Conservation (phyloP, 345 rosid genomes). For the Corymbia maculata region DNA sequence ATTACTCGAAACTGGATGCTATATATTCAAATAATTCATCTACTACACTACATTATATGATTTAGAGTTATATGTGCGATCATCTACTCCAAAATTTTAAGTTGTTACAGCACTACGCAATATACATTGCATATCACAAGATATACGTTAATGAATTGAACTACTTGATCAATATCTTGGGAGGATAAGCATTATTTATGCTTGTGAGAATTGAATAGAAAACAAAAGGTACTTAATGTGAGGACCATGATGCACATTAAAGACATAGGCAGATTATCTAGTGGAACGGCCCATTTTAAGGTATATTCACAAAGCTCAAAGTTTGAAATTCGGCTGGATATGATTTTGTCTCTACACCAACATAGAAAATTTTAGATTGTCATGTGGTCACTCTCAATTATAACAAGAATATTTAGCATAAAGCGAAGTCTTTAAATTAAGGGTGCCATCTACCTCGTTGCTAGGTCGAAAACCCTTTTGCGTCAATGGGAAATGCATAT, state of each 20-base stretch:
- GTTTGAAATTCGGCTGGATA: neutral
- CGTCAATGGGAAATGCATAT: neutral
- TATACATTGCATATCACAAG: neutral
- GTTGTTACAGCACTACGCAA: neutral
- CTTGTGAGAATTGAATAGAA: neutral
- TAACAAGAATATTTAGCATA: neutral
- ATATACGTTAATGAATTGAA: neutral
- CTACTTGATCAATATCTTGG: neutral
- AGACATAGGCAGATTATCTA: neutral
- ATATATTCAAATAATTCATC: neutral
- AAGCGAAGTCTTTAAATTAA: neutral
- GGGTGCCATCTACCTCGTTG: neutral
- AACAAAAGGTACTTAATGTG: neutral
- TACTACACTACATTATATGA: neutral
- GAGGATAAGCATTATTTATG: neutral
- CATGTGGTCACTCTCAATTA: neutral
- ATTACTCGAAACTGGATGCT: neutral
- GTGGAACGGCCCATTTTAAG: neutral
- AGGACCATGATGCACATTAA: neutral
- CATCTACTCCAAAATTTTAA: neutral
- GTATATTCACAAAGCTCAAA: neutral
- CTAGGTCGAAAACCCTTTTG: neutral
- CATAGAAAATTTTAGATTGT: neutral
- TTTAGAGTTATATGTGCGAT: neutral
- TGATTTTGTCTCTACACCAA: neutral